Base-by-base conservation (phyloP, 139 green algal genomes). In the Chlorella sp. region DNA sequence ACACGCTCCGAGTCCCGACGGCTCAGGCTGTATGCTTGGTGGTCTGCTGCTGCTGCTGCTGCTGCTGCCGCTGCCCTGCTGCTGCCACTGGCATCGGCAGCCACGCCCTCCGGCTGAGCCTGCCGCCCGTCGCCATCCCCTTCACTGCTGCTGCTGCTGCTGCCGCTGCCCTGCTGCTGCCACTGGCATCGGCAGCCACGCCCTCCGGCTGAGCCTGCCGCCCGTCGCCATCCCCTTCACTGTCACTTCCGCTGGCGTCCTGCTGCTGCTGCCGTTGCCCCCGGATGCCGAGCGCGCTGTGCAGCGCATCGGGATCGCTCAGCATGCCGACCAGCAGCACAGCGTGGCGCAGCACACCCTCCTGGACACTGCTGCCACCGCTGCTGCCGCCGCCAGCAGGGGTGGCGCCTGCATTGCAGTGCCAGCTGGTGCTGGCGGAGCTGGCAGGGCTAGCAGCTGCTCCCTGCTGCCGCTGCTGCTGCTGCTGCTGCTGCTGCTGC, bases 271-370 rank as follows among this genome's bases (percentile, higher is more conserved):
- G 12, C 36, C 28, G 37, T 37, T 79, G 24, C 83, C 39, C 37
- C 60, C 57, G 42, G 15, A 80, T 64, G 0, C 24, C 61, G 37
- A 88, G 84, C 84, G 68, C 81, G 48, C 48, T 48, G 40, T 88
- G 84, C 84, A 88, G 84, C 0, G 68, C 66, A 21, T 88, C 84
- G 0, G 84, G 68, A 16, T 88, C 30, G 39, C 66, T 88, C 28
- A 88, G 68, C 39, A 32, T 37, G 84, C 84, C 42, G 84, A 88
- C 32, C 5, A 88, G 84, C 68, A 88, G 84, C 37, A 88, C 84
- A 22, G 84, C 68, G 36, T 88, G 84, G 26, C 30, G 84, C 64
- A 88, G 84, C 84, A 88, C 66, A 14, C 28, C 42, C 2, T 88
- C 84, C 14, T 18, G 68, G 15, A 69, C 26, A 16, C 22, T 19